Base-by-base conservation (phyloP, 2,329 filamentous ascomycete genomes). In the Ophiostoma novo-ulmi region DNA sequence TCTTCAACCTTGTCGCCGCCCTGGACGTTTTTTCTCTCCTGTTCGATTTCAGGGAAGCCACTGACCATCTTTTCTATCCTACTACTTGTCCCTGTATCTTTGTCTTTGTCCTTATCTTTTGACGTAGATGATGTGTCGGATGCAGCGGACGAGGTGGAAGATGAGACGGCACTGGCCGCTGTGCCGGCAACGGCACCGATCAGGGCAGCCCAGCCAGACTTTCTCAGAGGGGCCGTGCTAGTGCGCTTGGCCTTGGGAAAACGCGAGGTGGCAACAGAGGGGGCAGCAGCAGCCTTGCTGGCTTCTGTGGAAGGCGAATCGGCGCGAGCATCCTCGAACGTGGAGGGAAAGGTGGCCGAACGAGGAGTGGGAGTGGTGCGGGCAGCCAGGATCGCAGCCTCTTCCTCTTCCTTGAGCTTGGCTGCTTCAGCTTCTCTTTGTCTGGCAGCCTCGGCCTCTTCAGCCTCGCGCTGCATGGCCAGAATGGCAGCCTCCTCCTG, bases 141-240 rank as follows among this genome's bases (percentile, higher is more conserved):
- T 1, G 70, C 35, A 13, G 55, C 39, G 7, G 70, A 48, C n/a
- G 70, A 65, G 11, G 36, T n/a, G 31, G 55, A 48, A 2, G 73
- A 64, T 26, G 75, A 73, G 55, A 74, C 75, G 8, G 75, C 77
- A 38, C 76, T 76, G 11, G 76, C 79, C 5, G 75, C 76, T 8
- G 76, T 83, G 38, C 80, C 80, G 2, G 82, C 79, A 67, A 87
- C 78, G 20, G 84, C 84, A 44, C 83, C 82, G 61, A 84, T 82
- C 65, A 88, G 80, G 44, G 82, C 81, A 36, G 82, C 84, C 87
- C 86, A 88, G 67, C 80, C 80, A 67, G 78, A 82, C 64, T 80
- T 78, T 31, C 67, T 36, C 38, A 69, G 63, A 5, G 69, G 69
- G 17, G 55, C 65, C 6, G 71, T 71, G 71, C 71, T 72, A 1